Conservation (phyloP, 164 flowering plant genomes). For the Magnolia changhungtana region DNA sequence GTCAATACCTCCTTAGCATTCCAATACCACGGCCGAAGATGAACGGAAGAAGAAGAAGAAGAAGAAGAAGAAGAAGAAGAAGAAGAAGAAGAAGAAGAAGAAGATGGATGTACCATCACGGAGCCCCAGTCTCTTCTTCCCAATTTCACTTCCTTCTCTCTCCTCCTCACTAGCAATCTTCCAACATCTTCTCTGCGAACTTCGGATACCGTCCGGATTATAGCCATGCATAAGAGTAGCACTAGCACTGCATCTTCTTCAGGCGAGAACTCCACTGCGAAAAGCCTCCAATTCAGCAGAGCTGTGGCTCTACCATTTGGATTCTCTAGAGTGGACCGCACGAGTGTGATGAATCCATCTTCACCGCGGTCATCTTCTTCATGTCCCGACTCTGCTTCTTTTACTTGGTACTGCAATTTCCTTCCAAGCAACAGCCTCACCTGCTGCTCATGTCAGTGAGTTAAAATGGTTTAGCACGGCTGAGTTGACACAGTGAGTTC, state of each 20-base stretch:
- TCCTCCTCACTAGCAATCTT: slow-evolving; percentile 55
- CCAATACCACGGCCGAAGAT: slow-evolving; percentile 87
- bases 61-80: slow-evolving; percentile 11
- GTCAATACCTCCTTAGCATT: slow-evolving; percentile 53
- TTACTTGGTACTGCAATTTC: slow-evolving; percentile 54
- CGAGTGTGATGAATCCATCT: slow-evolving; percentile 68
- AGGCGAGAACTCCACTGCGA: slow-evolving; percentile 63
- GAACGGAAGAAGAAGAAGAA: slow-evolving; percentile 29
- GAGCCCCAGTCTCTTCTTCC: slow-evolving; percentile 95
- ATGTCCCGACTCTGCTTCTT: slow-evolving; percentile 13
- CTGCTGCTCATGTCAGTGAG: slow-evolving; percentile 29
- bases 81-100: slow-evolving; percentile 10
- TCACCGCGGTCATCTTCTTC: slow-evolving; percentile 36
- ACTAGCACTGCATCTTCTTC: slow-evolving; percentile 83
- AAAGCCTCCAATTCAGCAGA: slow-evolving; percentile 76
- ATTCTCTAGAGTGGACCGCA: slow-evolving; percentile 62
- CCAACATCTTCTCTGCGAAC: slow-evolving; percentile 70
- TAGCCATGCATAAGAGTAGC: slow-evolving; percentile 59
- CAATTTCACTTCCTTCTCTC: slow-evolving; percentile 57
- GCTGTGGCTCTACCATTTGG: slow-evolving; percentile 82
- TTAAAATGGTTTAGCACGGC: neutral
- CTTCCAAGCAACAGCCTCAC: slow-evolving; percentile 63
- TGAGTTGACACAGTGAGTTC: too few species aligned
- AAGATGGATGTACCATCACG: slow-evolving; percentile 50
- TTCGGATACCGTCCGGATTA: slow-evolving; percentile 65